These are phyloP conservation scores for Colletotrichum tropicicola DNA, from an alignment of 2,329 filamentous ascomycete species.

Conservation along the genomic window DNA sequence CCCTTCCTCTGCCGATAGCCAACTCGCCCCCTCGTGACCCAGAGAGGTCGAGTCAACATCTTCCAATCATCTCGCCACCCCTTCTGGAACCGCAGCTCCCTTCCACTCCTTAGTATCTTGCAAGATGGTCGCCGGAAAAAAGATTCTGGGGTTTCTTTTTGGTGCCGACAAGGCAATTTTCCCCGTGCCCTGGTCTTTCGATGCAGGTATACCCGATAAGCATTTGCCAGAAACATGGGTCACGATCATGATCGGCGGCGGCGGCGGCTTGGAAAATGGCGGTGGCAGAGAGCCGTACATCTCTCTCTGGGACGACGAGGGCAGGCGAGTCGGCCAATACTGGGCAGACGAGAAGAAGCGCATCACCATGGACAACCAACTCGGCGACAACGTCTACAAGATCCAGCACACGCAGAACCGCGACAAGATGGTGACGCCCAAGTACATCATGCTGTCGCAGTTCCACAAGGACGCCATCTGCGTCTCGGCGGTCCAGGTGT, in stretches of 20 bases:
- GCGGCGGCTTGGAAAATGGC: not conserved
- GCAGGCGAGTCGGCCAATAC: slow-evolving; percentile 24
- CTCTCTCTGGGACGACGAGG: slow-evolving; percentile 31
- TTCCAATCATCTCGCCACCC: too few species aligned
- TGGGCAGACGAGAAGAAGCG: not conserved
- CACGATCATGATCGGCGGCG: not conserved
- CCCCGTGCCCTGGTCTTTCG: not conserved
- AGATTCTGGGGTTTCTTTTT: slow-evolving; percentile 1
- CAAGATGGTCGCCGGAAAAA: not conserved
- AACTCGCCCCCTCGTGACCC: too few species aligned
- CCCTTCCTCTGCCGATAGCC: too few species aligned
- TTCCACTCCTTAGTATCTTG: not conserved
- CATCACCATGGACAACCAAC: not conserved
- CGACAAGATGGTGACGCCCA: slow-evolving; percentile 15
- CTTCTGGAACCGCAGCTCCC: too few species aligned
- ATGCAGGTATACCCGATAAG: not conserved
- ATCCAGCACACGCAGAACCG: slow-evolving; percentile 27
- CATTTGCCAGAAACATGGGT: slow-evolving; percentile 1
- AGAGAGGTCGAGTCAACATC: too few species aligned
- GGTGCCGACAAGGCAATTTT: not conserved
- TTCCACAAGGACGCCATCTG: slow-evolving; percentile 33
- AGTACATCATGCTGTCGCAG: slow-evolving; percentile 31
- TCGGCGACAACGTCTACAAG: slow-evolving; percentile 3
- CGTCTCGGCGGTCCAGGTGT: slow-evolving; percentile 32
- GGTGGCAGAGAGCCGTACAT: slow-evolving; percentile 29